Conservation (phyloP, 768 basidiomycete species). For the Cystobasidiopsis lactophilus region DNA sequence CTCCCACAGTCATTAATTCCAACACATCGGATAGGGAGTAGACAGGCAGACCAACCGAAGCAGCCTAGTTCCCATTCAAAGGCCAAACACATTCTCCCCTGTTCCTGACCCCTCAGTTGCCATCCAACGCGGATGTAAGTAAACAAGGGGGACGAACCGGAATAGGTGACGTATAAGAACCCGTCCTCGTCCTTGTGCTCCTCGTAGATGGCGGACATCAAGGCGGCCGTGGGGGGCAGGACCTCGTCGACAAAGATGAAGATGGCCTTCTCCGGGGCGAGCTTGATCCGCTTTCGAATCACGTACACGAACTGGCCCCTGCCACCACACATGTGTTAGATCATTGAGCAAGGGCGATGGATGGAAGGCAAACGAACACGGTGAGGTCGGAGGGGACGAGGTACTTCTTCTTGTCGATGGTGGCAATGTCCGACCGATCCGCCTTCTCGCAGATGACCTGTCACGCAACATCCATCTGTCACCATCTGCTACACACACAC, state of each 20-base stretch:
- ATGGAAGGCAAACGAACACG: constrained; percentile 7
- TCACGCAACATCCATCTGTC: background rate
- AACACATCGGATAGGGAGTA: too few species aligned
- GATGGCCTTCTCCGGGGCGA: constrained; percentile 97
- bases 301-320: constrained; percentile 81
- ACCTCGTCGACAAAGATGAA: constrained; percentile 99
- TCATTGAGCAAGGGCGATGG: background rate
- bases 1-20: too few species aligned
- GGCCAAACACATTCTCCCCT: too few species aligned
- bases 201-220: constrained; percentile 98
- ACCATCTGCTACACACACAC: constrained; percentile 2
- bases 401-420: constrained; percentile 99
- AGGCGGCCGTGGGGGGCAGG: constrained; percentile 84
- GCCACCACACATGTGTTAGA: background rate
- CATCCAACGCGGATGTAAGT: too few species aligned
- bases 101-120: too few species aligned
- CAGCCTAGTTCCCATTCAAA: too few species aligned
- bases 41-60: too few species aligned
- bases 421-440: constrained; percentile 91
- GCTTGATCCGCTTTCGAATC: constrained; percentile 98
- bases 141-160: too few species aligned
- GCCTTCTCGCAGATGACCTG: constrained; percentile 99
- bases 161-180: constrained; percentile 81
- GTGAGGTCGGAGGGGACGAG: constrained; percentile 61
- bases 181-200: constrained; percentile 99